Conservation (phyloP, 1,284 basidiomycete genomes). For the Thelephora terrestris region DNA sequence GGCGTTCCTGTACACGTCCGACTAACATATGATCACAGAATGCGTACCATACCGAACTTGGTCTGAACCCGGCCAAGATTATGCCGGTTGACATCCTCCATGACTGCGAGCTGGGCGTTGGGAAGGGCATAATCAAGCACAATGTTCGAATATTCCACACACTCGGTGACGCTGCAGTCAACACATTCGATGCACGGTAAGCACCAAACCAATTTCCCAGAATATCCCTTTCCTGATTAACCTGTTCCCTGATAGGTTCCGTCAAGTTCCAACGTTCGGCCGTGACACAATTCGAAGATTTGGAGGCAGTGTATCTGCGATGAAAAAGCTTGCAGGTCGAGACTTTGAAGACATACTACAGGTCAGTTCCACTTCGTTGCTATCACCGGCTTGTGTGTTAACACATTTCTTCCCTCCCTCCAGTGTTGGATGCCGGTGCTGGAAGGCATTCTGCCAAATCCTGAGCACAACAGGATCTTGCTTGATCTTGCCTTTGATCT, state of each 20-base stretch:
- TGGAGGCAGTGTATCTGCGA: too few species aligned
- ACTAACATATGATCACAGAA: too few species aligned
- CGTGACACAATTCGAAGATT: too few species aligned
- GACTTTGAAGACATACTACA: constrained; percentile 16
- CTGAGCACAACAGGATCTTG: constrained; percentile 13
- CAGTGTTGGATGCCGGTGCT: constrained; percentile 21
- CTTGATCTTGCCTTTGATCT: constrained; percentile 17
- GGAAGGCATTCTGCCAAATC: constrained; percentile 23
- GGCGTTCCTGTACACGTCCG: too few species aligned
- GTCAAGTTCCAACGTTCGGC: too few species aligned
- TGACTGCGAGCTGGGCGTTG: constrained; percentile 24
- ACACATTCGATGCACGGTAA: constrained; percentile 13
- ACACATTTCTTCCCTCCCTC: constrained; percentile 7
- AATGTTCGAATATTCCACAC: constrained; percentile 16
- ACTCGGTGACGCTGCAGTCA: constrained; percentile 3
- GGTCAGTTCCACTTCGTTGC: constrained; percentile 13
- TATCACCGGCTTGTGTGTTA: neutral
- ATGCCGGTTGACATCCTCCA: constrained; percentile 25
- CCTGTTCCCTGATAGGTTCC: constrained; percentile 14
- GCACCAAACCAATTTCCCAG: constrained; percentile 1
- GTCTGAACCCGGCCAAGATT: constrained; percentile 15
- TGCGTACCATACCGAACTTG: constrained; percentile 19
- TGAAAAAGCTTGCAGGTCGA: too few species aligned
- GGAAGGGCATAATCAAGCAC: too few species aligned
- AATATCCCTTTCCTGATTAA: too few species aligned